These are phyloP conservation scores for Mimosa bimucronata DNA, from an alignment of 306 rosid species.

Conservation along the genomic window DNA sequence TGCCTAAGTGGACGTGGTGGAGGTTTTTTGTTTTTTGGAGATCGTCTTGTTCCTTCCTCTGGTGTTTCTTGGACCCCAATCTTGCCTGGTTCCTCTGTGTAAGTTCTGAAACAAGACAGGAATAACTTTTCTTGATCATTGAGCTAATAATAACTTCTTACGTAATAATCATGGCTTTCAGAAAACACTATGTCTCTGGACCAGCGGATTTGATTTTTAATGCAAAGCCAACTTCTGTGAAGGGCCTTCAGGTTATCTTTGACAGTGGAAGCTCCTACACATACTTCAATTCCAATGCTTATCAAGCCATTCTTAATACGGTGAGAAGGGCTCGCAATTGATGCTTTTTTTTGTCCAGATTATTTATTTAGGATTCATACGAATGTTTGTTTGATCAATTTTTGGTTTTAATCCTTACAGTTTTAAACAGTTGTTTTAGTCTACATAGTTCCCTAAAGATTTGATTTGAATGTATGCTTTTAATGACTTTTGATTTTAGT, in stretches of 20 bases:
- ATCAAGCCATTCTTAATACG: constrained; percentile 45
- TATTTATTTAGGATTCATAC: background rate
- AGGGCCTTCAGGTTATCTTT: constrained; percentile 60
- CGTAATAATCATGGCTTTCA: constrained; percentile 35
- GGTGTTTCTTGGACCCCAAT: constrained; percentile 68
- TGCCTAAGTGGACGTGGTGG: constrained; percentile 69
- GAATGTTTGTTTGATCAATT: no score
- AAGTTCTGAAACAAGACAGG: constrained; percentile 26
- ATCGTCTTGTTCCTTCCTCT: constrained; percentile 52
- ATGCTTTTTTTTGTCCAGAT: background rate
- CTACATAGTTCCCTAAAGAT: no score
- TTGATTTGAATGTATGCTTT: no score
- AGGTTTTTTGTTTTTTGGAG: constrained; percentile 80
- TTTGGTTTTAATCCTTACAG: no score
- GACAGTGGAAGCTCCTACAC: constrained; percentile 91
- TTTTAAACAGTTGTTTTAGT: no score
- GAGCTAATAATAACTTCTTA: background rate
- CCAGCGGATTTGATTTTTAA: constrained; percentile 67
- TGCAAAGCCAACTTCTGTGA: constrained; percentile 55
- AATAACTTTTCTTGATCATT: background rate
- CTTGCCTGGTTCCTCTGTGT: constrained; percentile 44
- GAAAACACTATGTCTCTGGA: constrained; percentile 67
- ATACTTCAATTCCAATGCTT: constrained; percentile 64
- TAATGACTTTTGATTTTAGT: no score
- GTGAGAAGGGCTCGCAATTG: constrained; percentile 45